Evolutionary conservation across 2,329 filamentous ascomycete species (phyloP).

Genomic region (Tricladium varicosporioides): DNA sequence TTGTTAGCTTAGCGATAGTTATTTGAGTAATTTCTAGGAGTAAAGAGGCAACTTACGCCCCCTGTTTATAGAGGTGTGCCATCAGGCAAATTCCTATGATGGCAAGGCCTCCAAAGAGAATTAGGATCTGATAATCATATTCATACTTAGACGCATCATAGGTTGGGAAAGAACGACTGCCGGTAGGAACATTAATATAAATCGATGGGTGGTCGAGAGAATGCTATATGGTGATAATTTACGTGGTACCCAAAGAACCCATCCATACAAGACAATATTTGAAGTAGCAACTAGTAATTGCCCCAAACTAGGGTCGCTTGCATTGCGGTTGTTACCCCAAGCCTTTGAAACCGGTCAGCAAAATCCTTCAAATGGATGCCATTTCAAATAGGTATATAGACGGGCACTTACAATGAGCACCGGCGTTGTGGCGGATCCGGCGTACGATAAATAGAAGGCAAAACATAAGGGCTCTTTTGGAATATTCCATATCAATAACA

Average conservation of each 20-base stretch:
- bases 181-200: background rate
- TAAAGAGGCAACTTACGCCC: background rate
- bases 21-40: background rate
- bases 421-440: background rate
- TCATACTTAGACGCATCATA: constrained; percentile 37
- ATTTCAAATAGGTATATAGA: background rate
- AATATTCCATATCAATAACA: constrained; percentile 6
- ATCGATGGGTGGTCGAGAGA: background rate
- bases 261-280: constrained; percentile 11
- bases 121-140: constrained; percentile 36
- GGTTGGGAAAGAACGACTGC: constrained; percentile 35
- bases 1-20: background rate
- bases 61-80: constrained; percentile 4
- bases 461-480: constrained; percentile 7
- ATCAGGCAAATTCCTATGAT: constrained; percentile 18
- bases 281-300: constrained; percentile 10
- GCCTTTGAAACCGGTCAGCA: background rate
- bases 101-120: constrained; percentile 34
- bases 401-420: constrained; percentile 8
- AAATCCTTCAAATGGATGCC: background rate
- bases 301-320: constrained; percentile 3
- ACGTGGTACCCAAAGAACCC: constrained; percentile 5
- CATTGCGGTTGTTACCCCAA: constrained; percentile 3
- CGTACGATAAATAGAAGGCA: constrained; percentile 2
- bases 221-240: background rate